These are phyloP conservation scores for Mentha longifolia DNA, from an alignment of 257 asterid genomes.

Conservation along the genomic window DNA sequence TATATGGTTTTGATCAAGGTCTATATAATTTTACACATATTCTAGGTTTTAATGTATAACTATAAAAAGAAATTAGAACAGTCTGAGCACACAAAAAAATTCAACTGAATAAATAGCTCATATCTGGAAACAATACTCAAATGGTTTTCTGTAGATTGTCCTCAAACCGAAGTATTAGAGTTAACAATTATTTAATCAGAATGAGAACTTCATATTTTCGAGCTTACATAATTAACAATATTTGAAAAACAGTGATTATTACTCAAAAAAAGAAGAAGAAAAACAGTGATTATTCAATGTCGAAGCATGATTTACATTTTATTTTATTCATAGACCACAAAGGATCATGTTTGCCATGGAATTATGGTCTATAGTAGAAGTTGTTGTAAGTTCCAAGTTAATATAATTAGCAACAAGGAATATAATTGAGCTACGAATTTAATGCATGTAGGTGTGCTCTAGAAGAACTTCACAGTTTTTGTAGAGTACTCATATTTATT, in stretches of 20 bases:
- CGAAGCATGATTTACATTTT: constrained; percentile 3
- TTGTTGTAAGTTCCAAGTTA: constrained; percentile 9
- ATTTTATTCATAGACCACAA: not conserved
- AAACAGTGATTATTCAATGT: not conserved
- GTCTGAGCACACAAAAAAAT: not conserved
- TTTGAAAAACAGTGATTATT: no score
- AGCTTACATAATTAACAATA: not conserved
- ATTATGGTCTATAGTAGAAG: not conserved
- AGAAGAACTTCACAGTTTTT: constrained; percentile 16
- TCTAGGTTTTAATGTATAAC: constrained; percentile 1
- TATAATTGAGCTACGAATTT: not conserved
- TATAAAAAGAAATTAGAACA: constrained; percentile 6
- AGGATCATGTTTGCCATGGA: not conserved
- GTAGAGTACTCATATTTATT: constrained; percentile 9
- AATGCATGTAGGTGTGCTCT: not conserved
- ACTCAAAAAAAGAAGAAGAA: no score
- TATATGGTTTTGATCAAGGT: not conserved
- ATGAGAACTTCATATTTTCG: constrained; percentile 4
- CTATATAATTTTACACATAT: not conserved
- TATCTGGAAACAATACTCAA: constrained; percentile 4
- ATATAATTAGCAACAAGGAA: constrained; percentile 6
- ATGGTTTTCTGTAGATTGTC: constrained; percentile 11
- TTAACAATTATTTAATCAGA: not conserved
- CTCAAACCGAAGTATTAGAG: not conserved
- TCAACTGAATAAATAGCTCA: not conserved